Evolutionary conservation across 2,329 filamentous ascomycete genomes (phyloP), one percentile per base, ranked within the genome.

Genomic region (Epichloe brachyelytri): DNA sequence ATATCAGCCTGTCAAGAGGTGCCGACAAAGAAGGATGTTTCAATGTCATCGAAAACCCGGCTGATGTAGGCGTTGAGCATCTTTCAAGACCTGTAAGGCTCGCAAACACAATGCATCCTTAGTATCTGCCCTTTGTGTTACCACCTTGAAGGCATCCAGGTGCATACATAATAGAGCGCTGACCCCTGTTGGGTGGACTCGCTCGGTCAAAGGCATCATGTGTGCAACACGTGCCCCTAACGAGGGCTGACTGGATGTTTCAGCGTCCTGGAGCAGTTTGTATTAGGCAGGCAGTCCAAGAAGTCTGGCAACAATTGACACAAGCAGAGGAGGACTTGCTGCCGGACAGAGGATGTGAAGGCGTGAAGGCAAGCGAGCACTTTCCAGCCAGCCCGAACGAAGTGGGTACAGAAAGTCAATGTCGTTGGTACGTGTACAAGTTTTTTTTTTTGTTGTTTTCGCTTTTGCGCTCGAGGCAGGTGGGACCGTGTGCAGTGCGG

Each of bases 81-180:
- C 30, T 48, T 33, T 26, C 30, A 17, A 34, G 26, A 43, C 4
- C 12, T 43, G 17, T 17, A n/a, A 38, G 40, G 26, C 40, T 19
- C 40, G 45, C 34, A 38, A 17, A 39, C 44, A 19, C 40, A 34
- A 6, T 49, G 38, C 40, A 26, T 43, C 19, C 33, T 48, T 15
- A 48, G 38, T 26, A 48, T 41, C 38, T 37, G 37, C 38, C 11
- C 46, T 48, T 41, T 51, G 50, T 51, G 50, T 34, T 30, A 44
- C 50, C 33, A 37, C 19, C 26, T 39, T 39, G 26, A 48, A 48
- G 39, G 45, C 45, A 51, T 47, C 49, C 49, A 51, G 43, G 43
- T 47, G 45, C 49, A 47, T n/a, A n/a, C n/a, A n/a, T n/a, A n/a
- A n/a, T 39, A 30, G 49, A 51, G 34, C 20, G 43, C 40, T 47